Evolutionary conservation across 257 asterid species (phyloP), one percentile per base, ranked within the genome.

Genomic region (Ajuga chamaepitys): DNA sequence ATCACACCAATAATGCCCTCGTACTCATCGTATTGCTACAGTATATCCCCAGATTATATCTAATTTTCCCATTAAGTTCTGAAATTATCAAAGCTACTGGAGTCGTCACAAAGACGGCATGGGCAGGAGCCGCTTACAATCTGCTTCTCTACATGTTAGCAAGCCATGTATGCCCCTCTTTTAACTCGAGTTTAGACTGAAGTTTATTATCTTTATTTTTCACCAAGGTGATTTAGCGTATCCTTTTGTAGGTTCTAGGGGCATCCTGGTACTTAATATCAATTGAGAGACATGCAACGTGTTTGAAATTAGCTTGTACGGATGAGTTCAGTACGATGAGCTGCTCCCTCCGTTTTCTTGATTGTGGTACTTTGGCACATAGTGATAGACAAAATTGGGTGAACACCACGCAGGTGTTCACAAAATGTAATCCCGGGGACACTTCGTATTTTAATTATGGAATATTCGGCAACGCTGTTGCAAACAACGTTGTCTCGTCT

Each of bases 71-170:
- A 6, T 64, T 90, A 71, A 87, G 97, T 78, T 81, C 92, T 54
- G 83, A 82, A 67, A 90, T 90, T 16, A 85, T 90, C 50, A 90
- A 87, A 82, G 88, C 95, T 70, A 81, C 91, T 1, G 97, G 97
- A 61, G 85, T 90, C 8, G 95, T 90, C 70, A 80, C 97, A n/a
- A 83, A 83, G 74, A 90, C 97, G 0, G 95, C 97, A 18, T 87
- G 95, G 95, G 95, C 97, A 0, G 97, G 97, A 8, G 95, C 95
- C 25, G 95, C 92, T 17, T 90, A 87, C 74, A 87, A 87, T 62
- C 74, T 90, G 44, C 63, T 85, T 24, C 95, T 87, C 72, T 90
- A 89, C 68, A 87, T 85, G 95, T 66, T 90, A 72, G 95, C 97
- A 25, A 90, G 97, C 74, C 95, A 90, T 68, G 97, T 90, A 81